These are phyloP conservation scores for Phytophthora quininea DNA, from an alignment of 352 stramenopile genomes.

Conservation along the genomic window DNA sequence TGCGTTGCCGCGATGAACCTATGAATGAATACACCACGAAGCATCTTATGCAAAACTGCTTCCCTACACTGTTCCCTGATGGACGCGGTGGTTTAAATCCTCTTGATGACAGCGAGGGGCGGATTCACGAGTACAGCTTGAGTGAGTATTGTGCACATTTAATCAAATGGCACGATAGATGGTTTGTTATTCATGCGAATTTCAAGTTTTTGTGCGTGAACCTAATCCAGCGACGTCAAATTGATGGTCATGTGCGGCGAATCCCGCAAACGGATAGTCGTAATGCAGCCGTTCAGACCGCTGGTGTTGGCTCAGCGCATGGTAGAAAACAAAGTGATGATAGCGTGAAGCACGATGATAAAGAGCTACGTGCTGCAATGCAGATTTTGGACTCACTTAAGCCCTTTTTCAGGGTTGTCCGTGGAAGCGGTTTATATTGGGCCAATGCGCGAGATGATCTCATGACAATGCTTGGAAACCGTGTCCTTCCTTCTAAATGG, in stretches of 20 bases:
- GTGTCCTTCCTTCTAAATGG: conserved; percentile 1
- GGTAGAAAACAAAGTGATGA: not conserved
- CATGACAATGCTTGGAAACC: conserved; percentile 16
- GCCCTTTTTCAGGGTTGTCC: conserved; percentile 3
- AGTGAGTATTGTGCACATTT: conserved; percentile 4
- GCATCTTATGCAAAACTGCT: conserved; percentile 3
- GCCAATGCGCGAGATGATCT: conserved; percentile 8
- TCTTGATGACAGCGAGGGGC: not conserved
- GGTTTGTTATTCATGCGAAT: conserved; percentile 3
- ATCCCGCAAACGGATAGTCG: not conserved
- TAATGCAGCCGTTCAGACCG: not conserved
- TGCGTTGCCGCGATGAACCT: not conserved
- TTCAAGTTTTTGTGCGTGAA: conserved; percentile 3
- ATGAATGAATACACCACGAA: conserved; percentile 1
- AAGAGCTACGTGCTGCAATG: not conserved
- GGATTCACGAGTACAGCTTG: not conserved
- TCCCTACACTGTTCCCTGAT: not conserved
- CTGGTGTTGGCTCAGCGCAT: not conserved
- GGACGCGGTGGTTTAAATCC: not conserved
- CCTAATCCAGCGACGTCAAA: not conserved
- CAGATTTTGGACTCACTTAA: conserved; percentile 10
- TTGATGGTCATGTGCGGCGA: not conserved
- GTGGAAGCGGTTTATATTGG: conserved; percentile 13
- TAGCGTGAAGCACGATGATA: not conserved
- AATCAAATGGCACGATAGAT: conserved; percentile 8